phyloP scores from a whole-genome alignment of 495 filamentous ascomycete genomes.

The Neurospora cerealis region DNA sequence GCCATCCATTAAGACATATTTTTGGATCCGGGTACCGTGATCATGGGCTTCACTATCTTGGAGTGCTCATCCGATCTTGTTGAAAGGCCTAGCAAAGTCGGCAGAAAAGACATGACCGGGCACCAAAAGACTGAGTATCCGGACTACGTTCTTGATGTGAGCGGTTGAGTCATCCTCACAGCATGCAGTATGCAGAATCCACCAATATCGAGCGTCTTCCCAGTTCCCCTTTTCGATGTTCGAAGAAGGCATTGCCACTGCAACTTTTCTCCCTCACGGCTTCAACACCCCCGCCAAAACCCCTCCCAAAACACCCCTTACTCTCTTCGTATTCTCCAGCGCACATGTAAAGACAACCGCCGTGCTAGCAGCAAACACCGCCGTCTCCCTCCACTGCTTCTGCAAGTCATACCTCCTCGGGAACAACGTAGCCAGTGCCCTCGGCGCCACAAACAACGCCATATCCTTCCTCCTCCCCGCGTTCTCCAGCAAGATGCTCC shows the following conservation, averaged over 20 bases:
- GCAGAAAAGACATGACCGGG: not conserved
- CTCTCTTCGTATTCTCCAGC: slow-evolving; percentile 51
- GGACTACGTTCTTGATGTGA: not conserved
- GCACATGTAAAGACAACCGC: slow-evolving; percentile 68
- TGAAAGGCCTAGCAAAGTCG: not conserved
- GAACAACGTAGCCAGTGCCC: slow-evolving; percentile 67
- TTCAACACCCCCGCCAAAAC: slow-evolving; percentile 48
- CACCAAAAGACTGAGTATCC: not conserved
- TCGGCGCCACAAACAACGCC: slow-evolving; percentile 75
- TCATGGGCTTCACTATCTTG: not conserved
- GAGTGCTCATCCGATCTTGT: not conserved
- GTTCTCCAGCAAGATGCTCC: slow-evolving; percentile 73
- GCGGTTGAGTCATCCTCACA: not conserved
- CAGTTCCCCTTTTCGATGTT: not conserved
- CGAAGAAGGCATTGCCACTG: not conserved
- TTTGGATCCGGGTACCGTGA: not conserved
- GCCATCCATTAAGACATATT: not conserved
- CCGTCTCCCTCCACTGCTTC: slow-evolving; percentile 66
- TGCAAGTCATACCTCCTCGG: slow-evolving; percentile 60
- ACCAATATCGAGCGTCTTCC: not conserved
- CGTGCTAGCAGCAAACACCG: slow-evolving; percentile 62
- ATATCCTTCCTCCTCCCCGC: slow-evolving; percentile 63
- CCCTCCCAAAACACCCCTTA: slow-evolving; percentile 67
- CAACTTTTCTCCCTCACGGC: not conserved
- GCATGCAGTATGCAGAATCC: not conserved